Conservation (phyloP, 2,329 filamentous ascomycete genomes). For the Phoma sp. region DNA sequence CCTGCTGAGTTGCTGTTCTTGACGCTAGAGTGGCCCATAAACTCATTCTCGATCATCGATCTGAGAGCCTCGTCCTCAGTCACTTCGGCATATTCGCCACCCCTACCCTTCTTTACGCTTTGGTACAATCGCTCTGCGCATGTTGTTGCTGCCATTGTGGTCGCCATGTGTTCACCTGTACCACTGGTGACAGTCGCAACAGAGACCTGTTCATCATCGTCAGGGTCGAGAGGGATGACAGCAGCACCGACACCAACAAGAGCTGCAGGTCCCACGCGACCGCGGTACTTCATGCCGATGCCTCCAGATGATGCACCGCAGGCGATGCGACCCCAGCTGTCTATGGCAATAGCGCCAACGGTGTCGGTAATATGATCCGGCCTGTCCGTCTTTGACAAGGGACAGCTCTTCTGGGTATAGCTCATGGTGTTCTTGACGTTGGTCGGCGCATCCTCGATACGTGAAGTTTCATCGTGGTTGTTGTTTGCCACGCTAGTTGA, state of each 20-base stretch:
- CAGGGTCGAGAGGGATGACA: constrained; percentile 77
- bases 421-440: constrained; percentile 18
- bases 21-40: constrained; percentile 90
- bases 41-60: constrained; percentile 83
- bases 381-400: constrained; percentile 7
- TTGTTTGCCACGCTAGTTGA: not conserved
- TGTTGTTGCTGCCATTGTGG: constrained; percentile 85
- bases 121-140: constrained; percentile 87
- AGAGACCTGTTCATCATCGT: constrained; percentile 71
- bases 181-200: constrained; percentile 91
- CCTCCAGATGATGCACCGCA: constrained; percentile 95
- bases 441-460: not conserved
- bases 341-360: constrained; percentile 93
- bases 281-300: constrained; percentile 97
- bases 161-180: constrained; percentile 97
- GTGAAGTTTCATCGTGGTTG: not conserved
- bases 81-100: constrained; percentile 68
- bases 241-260: constrained; percentile 90
- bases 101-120: constrained; percentile 64
- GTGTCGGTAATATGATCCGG: constrained; percentile 84
- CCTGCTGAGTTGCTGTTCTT: constrained; percentile 78
- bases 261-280: constrained; percentile 89
- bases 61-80: constrained; percentile 80
- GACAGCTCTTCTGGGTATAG: constrained; percentile 22
- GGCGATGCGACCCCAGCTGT: constrained; percentile 83